Evolutionary conservation across 1,284 basidiomycete genomes (phyloP).

Genomic region (Schizophyllum commune): DNA sequence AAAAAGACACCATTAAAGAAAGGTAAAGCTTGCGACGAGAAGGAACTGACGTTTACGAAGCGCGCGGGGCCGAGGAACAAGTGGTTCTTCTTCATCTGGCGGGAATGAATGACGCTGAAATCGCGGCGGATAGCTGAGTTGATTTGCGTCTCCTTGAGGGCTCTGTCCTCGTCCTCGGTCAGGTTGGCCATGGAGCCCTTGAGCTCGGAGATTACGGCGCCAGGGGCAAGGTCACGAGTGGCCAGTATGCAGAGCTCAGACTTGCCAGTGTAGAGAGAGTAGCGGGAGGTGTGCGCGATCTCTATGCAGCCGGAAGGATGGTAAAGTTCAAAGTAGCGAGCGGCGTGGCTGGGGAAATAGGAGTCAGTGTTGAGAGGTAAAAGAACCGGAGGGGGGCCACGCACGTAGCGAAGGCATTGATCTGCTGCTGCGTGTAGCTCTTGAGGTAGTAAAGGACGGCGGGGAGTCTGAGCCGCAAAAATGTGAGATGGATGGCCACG

Average conservation of each 20-base stretch:
- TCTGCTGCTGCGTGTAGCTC: constrained; percentile 67
- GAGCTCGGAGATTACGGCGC: constrained; percentile 70
- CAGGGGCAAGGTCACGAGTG: constrained; percentile 62
- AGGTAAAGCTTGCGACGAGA: constrained; percentile 10
- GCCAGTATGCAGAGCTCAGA: constrained; percentile 88
- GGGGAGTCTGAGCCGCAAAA: constrained; percentile 41
- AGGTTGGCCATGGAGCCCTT: constrained; percentile 85
- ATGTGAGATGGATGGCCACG: constrained; percentile 13
- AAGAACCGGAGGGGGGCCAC: constrained; percentile 21
- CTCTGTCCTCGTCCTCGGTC: constrained; percentile 74
- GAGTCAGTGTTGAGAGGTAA: constrained; percentile 19
- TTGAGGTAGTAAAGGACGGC: constrained; percentile 69
- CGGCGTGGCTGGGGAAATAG: constrained; percentile 57
- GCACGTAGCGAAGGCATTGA: constrained; percentile 84
- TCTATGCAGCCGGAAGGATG: constrained; percentile 76
- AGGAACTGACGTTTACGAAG: constrained; percentile 79
- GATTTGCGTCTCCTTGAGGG: constrained; percentile 68
- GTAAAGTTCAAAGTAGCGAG: constrained; percentile 80
- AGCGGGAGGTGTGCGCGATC: constrained; percentile 80
- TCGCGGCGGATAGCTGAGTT: constrained; percentile 74
- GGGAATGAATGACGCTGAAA: constrained; percentile 88
- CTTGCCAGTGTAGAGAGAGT: constrained; percentile 79
- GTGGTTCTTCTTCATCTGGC: constrained; percentile 87
- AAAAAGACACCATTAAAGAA: constrained; percentile 15
- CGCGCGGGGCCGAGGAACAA: constrained; percentile 88